Evolutionary conservation across 2,329 filamentous ascomycete genomes (phyloP), one percentile per base, ranked within the genome.

Genomic region (Calonectria pteridis): DNA sequence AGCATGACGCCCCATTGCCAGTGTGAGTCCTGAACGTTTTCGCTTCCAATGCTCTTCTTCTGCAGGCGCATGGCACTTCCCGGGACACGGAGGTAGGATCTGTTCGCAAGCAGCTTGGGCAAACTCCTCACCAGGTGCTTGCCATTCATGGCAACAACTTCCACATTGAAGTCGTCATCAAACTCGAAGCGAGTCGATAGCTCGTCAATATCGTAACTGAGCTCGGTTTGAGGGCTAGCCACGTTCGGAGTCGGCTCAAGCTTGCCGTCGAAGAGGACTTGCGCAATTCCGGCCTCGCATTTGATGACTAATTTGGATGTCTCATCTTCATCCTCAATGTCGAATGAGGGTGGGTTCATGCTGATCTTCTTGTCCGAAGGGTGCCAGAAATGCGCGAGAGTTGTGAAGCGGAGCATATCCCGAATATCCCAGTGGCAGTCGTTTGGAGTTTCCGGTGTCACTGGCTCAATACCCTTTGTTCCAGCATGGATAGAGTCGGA

Each of bases 351-450:
- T 82, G 49, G 20, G 16, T 20, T 33, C 18, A 26, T 14, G 35
- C 20, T 50, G 81, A 13, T 86, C 81, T 4, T 83, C 33, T 59
- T 79, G 77, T 95, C 93, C 26, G 88, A 88, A 0, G 93, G 92
- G 59, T 93, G 86, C 71, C 88, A 87, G 85, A 95, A 95, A 81
- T 92, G 93, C 26, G 92, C 90, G 76, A 94, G 91, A 76, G 91
- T 91, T 67, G 91, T 88, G 84, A 95, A 94, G 31, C 92, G 90
- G 40, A 95, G 85, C 43, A 88, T 88, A 81, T 94, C 93, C 20
- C 93, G 85, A 69, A 93, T 85, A 81, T 94, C 92, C 93, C 93
- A 95, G 35, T 84, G 85, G 77, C 91, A 93, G 80, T 94, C 91
- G 77, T 94, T 77, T 89, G 86, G 14, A 76, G 78, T 76, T 74